Conservation (phyloP, 768 basidiomycete genomes). For the Coprinellus aureogranulatus region DNA sequence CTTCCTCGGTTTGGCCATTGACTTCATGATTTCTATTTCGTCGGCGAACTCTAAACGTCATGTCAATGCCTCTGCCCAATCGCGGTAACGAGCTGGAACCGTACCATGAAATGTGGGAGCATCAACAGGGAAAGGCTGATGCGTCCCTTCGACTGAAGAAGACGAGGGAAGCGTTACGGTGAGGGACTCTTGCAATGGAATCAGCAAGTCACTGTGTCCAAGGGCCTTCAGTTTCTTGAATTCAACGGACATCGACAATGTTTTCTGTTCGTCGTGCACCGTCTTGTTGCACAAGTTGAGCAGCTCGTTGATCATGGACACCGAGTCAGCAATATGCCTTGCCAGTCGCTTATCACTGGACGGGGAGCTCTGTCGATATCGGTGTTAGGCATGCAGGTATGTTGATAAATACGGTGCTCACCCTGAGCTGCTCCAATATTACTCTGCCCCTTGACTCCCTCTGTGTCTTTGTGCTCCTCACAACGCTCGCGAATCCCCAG, state of each 20-base stretch:
- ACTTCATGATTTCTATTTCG: conserved; percentile 87
- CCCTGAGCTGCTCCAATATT: conserved; percentile 60
- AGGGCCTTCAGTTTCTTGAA: conserved; percentile 56
- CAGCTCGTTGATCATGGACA: conserved; percentile 67
- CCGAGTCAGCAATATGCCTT: conserved; percentile 50
- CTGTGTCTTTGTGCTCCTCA: conserved; percentile 72
- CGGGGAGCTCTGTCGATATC: conserved; percentile 41
- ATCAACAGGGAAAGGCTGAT: conserved; percentile 78
- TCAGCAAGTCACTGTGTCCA: conserved; percentile 68
- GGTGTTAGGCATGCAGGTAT: neutral
- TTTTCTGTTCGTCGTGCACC: conserved; percentile 39
- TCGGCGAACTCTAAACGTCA: conserved; percentile 64
- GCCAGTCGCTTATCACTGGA: conserved; percentile 40
- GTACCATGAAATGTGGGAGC: conserved; percentile 76
- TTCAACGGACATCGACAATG: conserved; percentile 50
- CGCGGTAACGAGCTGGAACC: conserved; percentile 11
- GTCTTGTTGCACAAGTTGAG: conserved; percentile 61
- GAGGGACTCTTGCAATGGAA: conserved; percentile 90
- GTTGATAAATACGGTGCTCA: conserved; percentile 24
- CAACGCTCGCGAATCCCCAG: conserved; percentile 88
- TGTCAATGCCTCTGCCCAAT: neutral
- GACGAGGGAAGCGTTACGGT: conserved; percentile 84
- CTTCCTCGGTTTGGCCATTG: conserved; percentile 88
- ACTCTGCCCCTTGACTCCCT: conserved; percentile 58
- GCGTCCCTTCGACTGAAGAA: conserved; percentile 53